Evolutionary conservation across 371 early-diverging fungal genomes (phyloP), one percentile per base, ranked within the genome.

Genomic region (Mucor velutinosus): DNA sequence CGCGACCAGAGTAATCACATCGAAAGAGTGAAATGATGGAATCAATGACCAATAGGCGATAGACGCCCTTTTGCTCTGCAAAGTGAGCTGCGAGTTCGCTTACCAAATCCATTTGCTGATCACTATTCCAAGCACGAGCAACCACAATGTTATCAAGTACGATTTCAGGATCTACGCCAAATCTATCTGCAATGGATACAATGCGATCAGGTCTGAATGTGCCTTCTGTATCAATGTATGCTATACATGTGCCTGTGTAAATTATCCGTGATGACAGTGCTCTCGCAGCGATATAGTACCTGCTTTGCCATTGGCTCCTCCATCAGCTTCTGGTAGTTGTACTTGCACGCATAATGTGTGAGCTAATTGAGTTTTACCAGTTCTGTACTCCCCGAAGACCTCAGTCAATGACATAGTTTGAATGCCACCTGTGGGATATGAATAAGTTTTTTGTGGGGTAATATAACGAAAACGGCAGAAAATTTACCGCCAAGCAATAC

Each of bases 341-440:
- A 83, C 86, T 23, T 88, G 86, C 0, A 94, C 91, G 66, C 93
- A 92, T 8, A 94, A 68, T 0, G 94, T 94, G 65, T 90, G 93
- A 17, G 84, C 88, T 23, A 94, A 69, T 70, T 94, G 94, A 3
- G 94, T 94, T 70, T 94, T 94, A 2, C 94, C 94, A 6, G 92
- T 93, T 60, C 94, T 81, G 71, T 90, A 92, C 70, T 90, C 92
- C 37, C 94, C 94, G 84, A 92, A 93, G 0, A 66, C 83, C 73
- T 94, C 94, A 5, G 97, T 97, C 60, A 97, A 93, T 11, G 93
- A 89, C 92, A 93, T 93, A 6, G 92, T 88, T 73, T 96, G 93
- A 32, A 97, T 84, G 0, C 97, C 97, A 21, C 97, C 94, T 88
- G 21, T 53, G 25, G 27, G 0, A 62, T 21, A 58, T 51, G 23